phyloP scores from a whole-genome alignment of 495 filamentous ascomycete genomes.

The Podospora pseudocomata region DNA sequence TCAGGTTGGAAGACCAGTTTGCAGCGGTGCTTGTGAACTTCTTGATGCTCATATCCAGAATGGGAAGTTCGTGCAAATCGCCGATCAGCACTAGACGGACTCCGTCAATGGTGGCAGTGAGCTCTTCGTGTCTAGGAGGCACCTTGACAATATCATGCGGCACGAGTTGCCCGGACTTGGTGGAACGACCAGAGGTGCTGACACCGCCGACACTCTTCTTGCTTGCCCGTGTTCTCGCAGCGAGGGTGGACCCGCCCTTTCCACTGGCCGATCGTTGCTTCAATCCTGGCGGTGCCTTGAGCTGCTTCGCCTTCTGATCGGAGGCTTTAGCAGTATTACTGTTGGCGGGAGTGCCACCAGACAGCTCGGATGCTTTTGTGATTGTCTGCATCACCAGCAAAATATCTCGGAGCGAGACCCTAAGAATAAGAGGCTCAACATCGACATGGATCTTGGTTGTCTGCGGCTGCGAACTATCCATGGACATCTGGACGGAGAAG shows the following conservation, averaged over 20 bases:
- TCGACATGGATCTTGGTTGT: conserved; percentile 79
- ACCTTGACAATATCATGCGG: conserved; percentile 37
- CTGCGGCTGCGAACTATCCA: conserved; percentile 72
- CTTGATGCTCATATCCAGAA: conserved; percentile 92
- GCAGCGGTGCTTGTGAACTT: conserved; percentile 76
- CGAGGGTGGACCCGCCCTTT: conserved; percentile 58
- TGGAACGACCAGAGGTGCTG: conserved; percentile 4
- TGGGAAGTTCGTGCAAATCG: conserved; percentile 88
- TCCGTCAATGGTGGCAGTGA: conserved; percentile 81
- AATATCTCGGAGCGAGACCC: conserved; percentile 90
- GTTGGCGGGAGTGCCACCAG: conserved; percentile 51
- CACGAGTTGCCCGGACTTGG: conserved; percentile 11
- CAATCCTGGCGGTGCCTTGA: conserved; percentile 50
- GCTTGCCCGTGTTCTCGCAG: conserved; percentile 31
- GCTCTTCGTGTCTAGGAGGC: conserved; percentile 62
- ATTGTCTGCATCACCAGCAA: conserved; percentile 90
- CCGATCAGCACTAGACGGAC: conserved; percentile 90
- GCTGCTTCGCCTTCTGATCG: conserved; percentile 61
- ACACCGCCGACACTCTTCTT: conserved; percentile 24
- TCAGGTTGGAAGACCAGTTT: conserved; percentile 87
- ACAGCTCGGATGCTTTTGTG: conserved; percentile 87
- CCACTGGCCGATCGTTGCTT: conserved; percentile 65
- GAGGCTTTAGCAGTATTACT: conserved; percentile 31
- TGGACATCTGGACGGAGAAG: conserved; percentile 83
- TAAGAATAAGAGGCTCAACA: conserved; percentile 86